phyloP scores from a whole-genome alignment of 2,329 filamentous ascomycete genomes.

The Sclerotinia borealis region DNA sequence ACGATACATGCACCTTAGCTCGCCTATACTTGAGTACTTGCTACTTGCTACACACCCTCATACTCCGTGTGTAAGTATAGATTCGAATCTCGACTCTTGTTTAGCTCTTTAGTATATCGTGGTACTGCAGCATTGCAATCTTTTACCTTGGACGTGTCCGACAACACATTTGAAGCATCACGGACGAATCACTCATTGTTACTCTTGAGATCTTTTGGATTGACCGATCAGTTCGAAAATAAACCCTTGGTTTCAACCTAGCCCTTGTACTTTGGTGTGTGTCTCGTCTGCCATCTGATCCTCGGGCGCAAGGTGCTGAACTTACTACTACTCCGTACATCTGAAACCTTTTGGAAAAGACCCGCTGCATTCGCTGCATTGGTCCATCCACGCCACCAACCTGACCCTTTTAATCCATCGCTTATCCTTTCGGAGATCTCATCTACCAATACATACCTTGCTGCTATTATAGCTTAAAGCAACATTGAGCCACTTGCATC shows the following conservation, averaged over 20 bases:
- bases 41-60: neutral
- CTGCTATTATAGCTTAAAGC: neutral
- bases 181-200: constrained; percentile 1
- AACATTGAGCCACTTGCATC: neutral
- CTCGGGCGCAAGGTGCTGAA: constrained; percentile 9
- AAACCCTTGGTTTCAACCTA: constrained; percentile 6
- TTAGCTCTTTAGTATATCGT: neutral
- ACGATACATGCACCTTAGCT: neutral
- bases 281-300: constrained; percentile 11
- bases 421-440: neutral
- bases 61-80: neutral
- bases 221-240: neutral
- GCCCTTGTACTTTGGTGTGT: constrained; percentile 3
- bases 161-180: constrained; percentile 4
- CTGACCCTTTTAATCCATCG: constrained; percentile 6
- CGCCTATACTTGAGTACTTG: constrained; percentile 2
- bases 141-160: neutral
- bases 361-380: constrained; percentile 7
- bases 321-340: neutral
- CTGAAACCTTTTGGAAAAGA: constrained; percentile 6
- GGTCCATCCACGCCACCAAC: constrained; percentile 10
- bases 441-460: constrained; percentile 1
- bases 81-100: constrained; percentile 1
- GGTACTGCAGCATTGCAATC: neutral
- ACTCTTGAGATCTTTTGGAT: neutral